A percentile compares a stretch with the other conserved stretches of the same genome.
These are phyloP conservation scores for Tripterygium wilfordii DNA, from an alignment of 177 flowering plant genomes.

Conservation along the genomic window DNA sequence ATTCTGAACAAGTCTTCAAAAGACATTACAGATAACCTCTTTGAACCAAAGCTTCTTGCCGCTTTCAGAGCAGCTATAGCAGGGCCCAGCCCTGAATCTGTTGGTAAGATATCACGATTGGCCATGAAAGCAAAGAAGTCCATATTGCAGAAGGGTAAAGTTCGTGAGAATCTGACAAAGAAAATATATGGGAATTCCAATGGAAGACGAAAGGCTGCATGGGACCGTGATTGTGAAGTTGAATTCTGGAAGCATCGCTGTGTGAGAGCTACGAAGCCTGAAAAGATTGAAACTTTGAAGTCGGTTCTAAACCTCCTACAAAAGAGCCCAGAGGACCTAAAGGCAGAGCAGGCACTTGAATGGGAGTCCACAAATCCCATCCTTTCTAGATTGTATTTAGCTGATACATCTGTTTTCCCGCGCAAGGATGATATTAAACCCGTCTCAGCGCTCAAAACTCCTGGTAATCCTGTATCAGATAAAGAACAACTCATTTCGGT, in stretches of 20 bases:
- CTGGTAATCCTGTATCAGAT: constrained; percentile 22
- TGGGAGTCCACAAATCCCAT: constrained; percentile 43
- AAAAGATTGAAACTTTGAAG: constrained; percentile 75
- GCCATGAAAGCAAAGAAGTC: constrained; percentile 54
- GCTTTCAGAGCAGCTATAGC: constrained; percentile 84
- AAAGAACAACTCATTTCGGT: constrained; percentile 16
- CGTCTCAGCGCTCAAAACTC: constrained; percentile 34
- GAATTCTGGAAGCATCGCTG: constrained; percentile 98
- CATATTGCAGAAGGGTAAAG: constrained; percentile 78
- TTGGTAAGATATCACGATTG: constrained; percentile 31
- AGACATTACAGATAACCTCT: constrained; percentile 43
- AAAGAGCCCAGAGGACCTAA: constrained; percentile 31
- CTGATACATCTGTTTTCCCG: constrained; percentile 89
- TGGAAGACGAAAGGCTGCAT: constrained; percentile 74
- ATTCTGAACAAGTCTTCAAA: constrained; percentile 53
- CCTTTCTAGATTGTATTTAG: constrained; percentile 85
- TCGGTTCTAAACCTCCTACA: constrained; percentile 78
- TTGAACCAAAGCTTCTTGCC: constrained; percentile 80
- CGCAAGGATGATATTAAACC: constrained; percentile 80
- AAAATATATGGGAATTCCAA: constrained; percentile 71
- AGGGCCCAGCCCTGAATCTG: constrained; percentile 44
- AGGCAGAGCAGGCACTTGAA: constrained; percentile 23
- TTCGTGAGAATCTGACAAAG: constrained; percentile 84
- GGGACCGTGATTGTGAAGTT: constrained; percentile 92
- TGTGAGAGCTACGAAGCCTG: constrained; percentile 46